phyloP scores from a whole-genome alignment of 352 stramenopile species.

The Globisporangium megalacanthum region DNA sequence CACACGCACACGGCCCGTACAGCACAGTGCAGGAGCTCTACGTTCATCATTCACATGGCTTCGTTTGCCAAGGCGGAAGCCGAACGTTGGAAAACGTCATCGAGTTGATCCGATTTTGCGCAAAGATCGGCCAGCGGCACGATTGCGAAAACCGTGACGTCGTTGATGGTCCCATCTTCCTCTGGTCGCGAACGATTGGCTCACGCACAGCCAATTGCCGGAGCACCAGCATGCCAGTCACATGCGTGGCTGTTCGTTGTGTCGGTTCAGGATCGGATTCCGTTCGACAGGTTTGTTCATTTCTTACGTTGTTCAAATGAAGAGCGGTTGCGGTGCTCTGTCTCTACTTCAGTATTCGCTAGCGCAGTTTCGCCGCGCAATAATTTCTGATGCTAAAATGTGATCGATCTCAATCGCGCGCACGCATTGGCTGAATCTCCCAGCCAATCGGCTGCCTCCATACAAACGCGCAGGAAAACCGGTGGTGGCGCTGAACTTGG shows the following conservation, averaged over 20 bases:
- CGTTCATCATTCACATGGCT: too few species aligned
- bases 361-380: neutral
- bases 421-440: neutral
- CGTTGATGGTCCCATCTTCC: too few species aligned
- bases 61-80: too few species aligned
- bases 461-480: conserved; percentile 4
- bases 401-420: neutral
- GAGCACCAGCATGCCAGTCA: too few species aligned
- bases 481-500: conserved; percentile 10
- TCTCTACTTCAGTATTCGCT: conserved; percentile 2
- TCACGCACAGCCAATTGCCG: too few species aligned
- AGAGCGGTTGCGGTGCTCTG: neutral
- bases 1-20: too few species aligned
- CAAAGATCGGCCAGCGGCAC: too few species aligned
- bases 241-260: neutral
- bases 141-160: too few species aligned
- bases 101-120: too few species aligned
- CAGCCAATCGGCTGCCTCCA: neutral
- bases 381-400: neutral
- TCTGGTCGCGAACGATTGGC: too few species aligned
- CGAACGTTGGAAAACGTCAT: too few species aligned
- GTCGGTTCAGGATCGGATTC: conserved; percentile 1
- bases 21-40: too few species aligned
- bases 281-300: neutral
- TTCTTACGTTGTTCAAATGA: neutral